Evolutionary conservation across 75 land plant genomes (phyloP).

Genomic region (Cryptomeria japonica): DNA sequence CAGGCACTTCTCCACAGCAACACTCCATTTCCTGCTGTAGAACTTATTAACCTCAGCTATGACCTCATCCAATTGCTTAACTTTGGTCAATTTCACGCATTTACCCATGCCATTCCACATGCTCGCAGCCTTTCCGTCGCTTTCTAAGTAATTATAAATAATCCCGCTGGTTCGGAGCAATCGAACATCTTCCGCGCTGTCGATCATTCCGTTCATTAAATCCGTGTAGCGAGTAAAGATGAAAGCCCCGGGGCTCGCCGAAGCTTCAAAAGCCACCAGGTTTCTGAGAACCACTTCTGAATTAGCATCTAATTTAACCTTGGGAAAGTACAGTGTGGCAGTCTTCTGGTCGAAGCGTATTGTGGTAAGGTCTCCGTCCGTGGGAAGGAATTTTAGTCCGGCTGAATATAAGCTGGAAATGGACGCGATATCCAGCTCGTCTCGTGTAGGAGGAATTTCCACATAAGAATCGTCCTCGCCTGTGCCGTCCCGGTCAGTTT

Average conservation of each 20-base stretch:
- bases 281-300: constrained; percentile 9
- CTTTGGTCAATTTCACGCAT: constrained; percentile 15
- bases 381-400: constrained; percentile 33
- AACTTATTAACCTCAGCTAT: constrained; percentile 50
- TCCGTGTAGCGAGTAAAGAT: constrained; percentile 55
- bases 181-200: constrained; percentile 4
- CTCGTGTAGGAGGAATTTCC: constrained; percentile 22
- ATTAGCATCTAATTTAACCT: constrained; percentile 36
- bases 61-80: constrained; percentile 30
- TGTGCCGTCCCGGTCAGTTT: background rate
- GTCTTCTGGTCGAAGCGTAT: constrained; percentile 39
- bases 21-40: constrained; percentile 33
- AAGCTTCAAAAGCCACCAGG: constrained; percentile 55
- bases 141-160: too few species aligned
- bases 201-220: constrained; percentile 69
- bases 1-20: constrained; percentile 23
- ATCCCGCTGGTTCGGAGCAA: too few species aligned
- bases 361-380: constrained; percentile 19
- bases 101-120: too few species aligned
- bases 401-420: constrained; percentile 23
- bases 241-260: constrained; percentile 26
- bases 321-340: constrained; percentile 29
- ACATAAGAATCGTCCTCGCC: background rate
- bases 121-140: too few species aligned
- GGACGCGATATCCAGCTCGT: constrained; percentile 38